Evolutionary conservation across 139 green algal genomes (phyloP).

Genomic region (Tetraselmis chui): DNA sequence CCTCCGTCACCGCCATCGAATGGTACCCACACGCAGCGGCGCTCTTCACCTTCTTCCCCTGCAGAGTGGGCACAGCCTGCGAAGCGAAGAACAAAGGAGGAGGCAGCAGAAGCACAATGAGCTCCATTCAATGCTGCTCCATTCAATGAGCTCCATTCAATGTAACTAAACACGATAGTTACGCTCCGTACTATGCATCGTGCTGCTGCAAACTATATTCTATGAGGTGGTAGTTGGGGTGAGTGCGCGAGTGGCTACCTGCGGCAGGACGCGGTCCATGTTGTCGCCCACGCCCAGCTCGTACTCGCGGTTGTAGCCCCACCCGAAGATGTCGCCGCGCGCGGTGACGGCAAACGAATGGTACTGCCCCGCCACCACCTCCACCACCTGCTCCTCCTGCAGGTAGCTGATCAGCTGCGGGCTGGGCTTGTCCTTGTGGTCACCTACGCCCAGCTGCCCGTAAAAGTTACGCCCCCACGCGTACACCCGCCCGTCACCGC

Average conservation of each 20-base stretch:
- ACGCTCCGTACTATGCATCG: no score
- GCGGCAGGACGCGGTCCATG: constrained; percentile 23
- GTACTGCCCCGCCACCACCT: constrained; percentile 14
- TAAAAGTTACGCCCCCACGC: constrained; percentile 51
- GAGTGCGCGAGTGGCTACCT: neutral
- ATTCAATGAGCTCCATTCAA: no score
- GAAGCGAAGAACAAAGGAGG: no score
- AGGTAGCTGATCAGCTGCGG: constrained; percentile 18
- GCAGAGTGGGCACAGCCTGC: constrained; percentile 8
- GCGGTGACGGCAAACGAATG: constrained; percentile 6
- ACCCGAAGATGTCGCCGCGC: neutral
- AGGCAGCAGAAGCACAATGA: no score
- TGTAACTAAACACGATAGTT: no score
- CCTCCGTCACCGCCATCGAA: constrained; percentile 17
- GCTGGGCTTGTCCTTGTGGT: constrained; percentile 25
- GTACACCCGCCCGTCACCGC: constrained; percentile 38
- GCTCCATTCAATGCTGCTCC: no score
- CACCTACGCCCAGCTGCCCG: constrained; percentile 34
- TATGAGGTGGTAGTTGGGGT: no score
- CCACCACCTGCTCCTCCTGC: constrained; percentile 13
- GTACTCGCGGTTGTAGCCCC: constrained; percentile 17
- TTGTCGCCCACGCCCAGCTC: constrained; percentile 18
- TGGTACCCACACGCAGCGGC: constrained; percentile 18
- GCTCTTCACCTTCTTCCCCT: constrained; percentile 7
- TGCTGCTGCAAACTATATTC: no score